Percentiles rank a stretch among this genome's conserved stretches.
Evolutionary conservation across 148 eudicot species (phyloP).

Genomic region (Suaeda aralocaspica): DNA sequence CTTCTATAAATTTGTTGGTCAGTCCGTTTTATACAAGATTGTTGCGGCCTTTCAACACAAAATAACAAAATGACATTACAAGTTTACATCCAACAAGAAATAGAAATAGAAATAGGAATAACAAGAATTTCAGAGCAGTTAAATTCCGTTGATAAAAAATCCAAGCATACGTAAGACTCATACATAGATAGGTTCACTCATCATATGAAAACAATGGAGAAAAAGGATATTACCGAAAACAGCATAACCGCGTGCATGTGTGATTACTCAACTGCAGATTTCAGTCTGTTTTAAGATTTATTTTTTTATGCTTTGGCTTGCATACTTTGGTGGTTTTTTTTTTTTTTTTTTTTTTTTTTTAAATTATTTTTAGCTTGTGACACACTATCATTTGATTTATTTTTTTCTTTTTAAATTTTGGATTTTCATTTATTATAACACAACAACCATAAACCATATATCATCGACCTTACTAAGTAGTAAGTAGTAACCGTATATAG

Average conservation of each 20-base stretch:
- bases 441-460: constrained; percentile 15
- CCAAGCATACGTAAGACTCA: not conserved
- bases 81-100: too few relatives aligned
- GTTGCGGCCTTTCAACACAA: too few relatives aligned
- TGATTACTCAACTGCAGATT: not conserved
- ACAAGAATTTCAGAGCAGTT: too few relatives aligned
- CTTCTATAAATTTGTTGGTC: too few relatives aligned
- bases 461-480: not conserved
- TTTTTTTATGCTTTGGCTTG: too few relatives aligned
- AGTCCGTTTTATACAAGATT: too few relatives aligned
- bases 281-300: not conserved
- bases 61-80: too few relatives aligned
- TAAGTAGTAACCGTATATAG: too few relatives aligned
- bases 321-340: not conserved
- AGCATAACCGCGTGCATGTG: constrained; percentile 16
- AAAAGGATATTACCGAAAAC: not conserved
- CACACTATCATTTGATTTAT: constrained; percentile 7
- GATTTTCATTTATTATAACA: not conserved
- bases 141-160: too few relatives aligned
- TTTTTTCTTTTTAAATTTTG: too few relatives aligned
- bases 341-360: too few relatives aligned
- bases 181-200: not conserved
- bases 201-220: not conserved
- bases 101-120: too few relatives aligned
- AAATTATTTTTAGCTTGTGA: not conserved